A percentile compares a stretch with the other conserved stretches of the same genome.
phyloP scores from a whole-genome alignment of 345 rosid species.

The Dovyalis caffra region DNA sequence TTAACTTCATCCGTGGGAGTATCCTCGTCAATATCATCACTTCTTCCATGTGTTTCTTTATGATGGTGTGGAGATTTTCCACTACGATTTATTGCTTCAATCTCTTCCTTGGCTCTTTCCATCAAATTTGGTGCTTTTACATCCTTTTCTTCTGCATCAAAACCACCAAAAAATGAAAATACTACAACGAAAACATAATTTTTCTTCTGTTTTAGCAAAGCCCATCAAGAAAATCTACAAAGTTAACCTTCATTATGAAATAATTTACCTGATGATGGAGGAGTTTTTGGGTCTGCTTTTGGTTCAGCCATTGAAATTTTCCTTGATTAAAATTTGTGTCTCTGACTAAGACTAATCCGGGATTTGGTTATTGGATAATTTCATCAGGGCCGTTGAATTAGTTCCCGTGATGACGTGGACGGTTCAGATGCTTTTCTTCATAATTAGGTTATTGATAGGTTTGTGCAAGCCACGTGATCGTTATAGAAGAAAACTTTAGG shows the following conservation, averaged over 20 bases:
- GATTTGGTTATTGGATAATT: neutral
- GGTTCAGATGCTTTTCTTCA: neutral
- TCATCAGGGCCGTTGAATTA: neutral
- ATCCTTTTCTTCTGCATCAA: constrained; percentile 25
- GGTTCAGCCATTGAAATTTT: constrained; percentile 13
- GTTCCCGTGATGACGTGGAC: neutral
- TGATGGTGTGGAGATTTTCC: constrained; percentile 23
- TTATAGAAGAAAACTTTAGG: neutral
- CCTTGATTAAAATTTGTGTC: neutral
- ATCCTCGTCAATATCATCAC: constrained; percentile 44
- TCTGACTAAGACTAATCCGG: neutral
- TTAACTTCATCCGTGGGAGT: constrained; percentile 43
- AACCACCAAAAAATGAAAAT: neutral
- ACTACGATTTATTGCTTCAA: constrained; percentile 20
- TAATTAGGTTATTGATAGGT: neutral
- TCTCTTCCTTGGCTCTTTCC: constrained; percentile 44
- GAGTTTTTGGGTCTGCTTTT: constrained; percentile 1
- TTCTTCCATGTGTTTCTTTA: constrained; percentile 49
- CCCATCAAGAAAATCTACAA: neutral
- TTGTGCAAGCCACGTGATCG: neutral
- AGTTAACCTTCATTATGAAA: neutral
- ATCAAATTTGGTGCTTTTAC: constrained; percentile 29
- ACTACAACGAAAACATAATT: neutral
- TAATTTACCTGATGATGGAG: constrained; percentile 5
- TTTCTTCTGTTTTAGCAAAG: neutral